Base-by-base conservation (phyloP, 2,329 filamentous ascomycete species). In the Colletotrichum acutatum region DNA sequence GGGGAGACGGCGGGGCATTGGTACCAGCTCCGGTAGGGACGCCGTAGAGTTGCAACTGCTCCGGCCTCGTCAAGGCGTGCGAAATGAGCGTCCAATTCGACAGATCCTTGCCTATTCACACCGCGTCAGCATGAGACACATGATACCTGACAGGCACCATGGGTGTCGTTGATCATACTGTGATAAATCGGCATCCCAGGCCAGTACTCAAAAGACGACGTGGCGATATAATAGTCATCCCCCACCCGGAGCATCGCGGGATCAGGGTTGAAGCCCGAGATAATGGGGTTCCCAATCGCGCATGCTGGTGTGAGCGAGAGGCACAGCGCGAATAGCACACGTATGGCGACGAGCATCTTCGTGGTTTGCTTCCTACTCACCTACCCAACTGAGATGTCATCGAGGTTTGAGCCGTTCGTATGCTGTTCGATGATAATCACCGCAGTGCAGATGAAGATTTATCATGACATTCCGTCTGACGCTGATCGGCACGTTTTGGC, bases 241-340 rank as follows among this genome's bases (percentile, higher is more conserved):
- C 81, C 81, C 24, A 88, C 85, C 3, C 87, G 82, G 12, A 88
- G 75, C 52, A 89, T 84, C 1, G 87, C 87, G 0, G 88, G 87
- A 74, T 90, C 88, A 14, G 87, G 84, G 70, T 89, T 88, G 78
- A 87, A 89, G 19, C 88, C 87, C 1, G 86, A 83, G 37, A 90
- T 80, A 24, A 89, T 87, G 1, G 86, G 87, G 74, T 89, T 79
- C 56, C 75, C 68, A 24, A 64, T 60, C 11, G 71, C 68, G 4
- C n/a, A n/a, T 1, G 32, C n/a, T 8, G 61, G 32, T 2, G 19
- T 28, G 9, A 30, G 54, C 12, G 62, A 34, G 2, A 61, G 46
- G 42, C 24, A n/a, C 3, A 28, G 4, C 14, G 34, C 19, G 16
- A 58, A 30, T 5, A 58, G 28, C 26, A n/a, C 19, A 58, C 16